Evolutionary conservation across 2,329 filamentous ascomycete genomes (phyloP).

Genomic region (Colletotrichum brevisporum): DNA sequence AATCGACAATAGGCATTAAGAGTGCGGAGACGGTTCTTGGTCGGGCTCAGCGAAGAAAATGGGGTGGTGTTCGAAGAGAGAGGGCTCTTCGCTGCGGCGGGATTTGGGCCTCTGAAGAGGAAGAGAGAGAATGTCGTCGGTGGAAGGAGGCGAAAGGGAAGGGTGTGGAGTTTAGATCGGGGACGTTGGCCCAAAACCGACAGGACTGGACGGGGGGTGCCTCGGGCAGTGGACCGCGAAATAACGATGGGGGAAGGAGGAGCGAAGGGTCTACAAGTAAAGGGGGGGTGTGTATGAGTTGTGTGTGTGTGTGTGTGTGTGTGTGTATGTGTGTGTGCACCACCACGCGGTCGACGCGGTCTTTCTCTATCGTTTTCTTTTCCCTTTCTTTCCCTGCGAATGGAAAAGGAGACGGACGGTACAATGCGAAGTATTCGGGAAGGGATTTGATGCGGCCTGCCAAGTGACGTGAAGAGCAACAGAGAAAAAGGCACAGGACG

Average conservation of each 20-base stretch:
- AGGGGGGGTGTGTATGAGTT: neutral
- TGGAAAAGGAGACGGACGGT: constrained; percentile 6
- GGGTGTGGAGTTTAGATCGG: constrained; percentile 41
- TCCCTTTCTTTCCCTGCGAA: neutral
- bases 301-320: constrained; percentile 1
- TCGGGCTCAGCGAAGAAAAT: constrained; percentile 8
- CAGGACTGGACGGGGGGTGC: constrained; percentile 35
- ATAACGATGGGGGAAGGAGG: constrained; percentile 35
- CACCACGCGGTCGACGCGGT: constrained; percentile 22
- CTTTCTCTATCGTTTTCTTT: neutral
- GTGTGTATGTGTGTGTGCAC: constrained; percentile 4
- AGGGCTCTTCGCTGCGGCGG: constrained; percentile 30
- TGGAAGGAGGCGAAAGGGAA: constrained; percentile 37
- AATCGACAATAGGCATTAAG: constrained; percentile 22
- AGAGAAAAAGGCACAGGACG: constrained; percentile 8
- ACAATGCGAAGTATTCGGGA: constrained; percentile 1
- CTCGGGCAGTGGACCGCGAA: constrained; percentile 40
- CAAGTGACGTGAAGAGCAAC: constrained; percentile 5
- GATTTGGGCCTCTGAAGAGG: constrained; percentile 27
- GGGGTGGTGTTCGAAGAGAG: constrained; percentile 3
- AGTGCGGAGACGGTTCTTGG: constrained; percentile 11
- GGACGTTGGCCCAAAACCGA: constrained; percentile 39
- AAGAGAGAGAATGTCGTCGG: constrained; percentile 40
- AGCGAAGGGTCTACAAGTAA: constrained; percentile 29
- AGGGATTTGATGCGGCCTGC: constrained; percentile 1